Base-by-base conservation (phyloP, 2,329 filamentous ascomycete genomes). In the Westerdykella ornata region DNA sequence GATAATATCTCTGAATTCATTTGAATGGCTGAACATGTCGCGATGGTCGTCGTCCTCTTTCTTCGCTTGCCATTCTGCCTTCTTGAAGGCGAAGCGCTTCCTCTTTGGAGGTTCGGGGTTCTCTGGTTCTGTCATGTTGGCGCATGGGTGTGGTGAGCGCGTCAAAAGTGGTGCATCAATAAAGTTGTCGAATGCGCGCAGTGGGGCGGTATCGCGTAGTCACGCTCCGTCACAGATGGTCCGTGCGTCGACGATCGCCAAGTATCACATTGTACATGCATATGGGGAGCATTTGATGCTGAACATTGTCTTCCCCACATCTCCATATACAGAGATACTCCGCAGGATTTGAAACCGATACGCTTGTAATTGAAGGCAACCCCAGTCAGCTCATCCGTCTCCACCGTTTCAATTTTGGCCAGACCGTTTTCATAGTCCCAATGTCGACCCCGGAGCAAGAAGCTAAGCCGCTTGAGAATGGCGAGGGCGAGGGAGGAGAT, bases 401-500 rank as follows among this genome's bases (percentile, higher is more conserved):
- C 17, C 20, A 39, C 20, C 37, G 9, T 26, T 26, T 26, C 7
- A 7, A 9, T 9, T 3, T 26, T 26, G 8, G 22, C 8, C 22
- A 26, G 12, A 26, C 22, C 22, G 12, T 15, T 20, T 5, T 4
- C 18, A 16, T 12, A 3, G 3, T 28, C 20, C 7, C 17, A 26
- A 29, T 33, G 12, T 33, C 30, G 16, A 33, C 16, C 8, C 30
- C n/a, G 16, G 30, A 33, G 16, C n/a, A 17, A 13, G 30, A 33
- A 14, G n/a, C 30, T 17, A 33, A 5, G 30, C 22, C 22, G 12
- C 14, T 36, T 7, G 34, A 36, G 36, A 33, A 33, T 17, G 30
- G 30, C 31, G 74, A 75, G 48, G 69, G 68, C 44, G 87, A 92
- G 68, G 85, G 87, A 48, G 90, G 88, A 67, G 92, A 98, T 67